Evolutionary conservation across 176 grass and related monocot species (phyloP).

Genomic region (Alloteropsis semialata): DNA sequence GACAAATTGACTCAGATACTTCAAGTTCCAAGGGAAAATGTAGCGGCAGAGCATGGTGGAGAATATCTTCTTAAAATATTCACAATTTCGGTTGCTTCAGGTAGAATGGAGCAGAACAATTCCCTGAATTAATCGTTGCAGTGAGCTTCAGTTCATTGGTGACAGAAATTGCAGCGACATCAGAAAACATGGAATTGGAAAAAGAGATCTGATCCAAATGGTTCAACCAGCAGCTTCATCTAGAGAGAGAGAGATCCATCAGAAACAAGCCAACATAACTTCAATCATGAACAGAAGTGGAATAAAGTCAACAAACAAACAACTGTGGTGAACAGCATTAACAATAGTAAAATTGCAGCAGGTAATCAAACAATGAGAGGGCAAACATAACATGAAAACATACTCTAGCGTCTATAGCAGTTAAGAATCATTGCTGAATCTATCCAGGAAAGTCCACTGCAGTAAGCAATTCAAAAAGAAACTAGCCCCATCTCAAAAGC

Average conservation of each 20-base stretch:
- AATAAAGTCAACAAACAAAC: not conserved
- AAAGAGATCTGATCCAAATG: slow-evolving; percentile 17
- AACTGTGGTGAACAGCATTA: not conserved
- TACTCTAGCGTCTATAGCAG: not conserved
- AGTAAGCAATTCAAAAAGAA: slow-evolving; percentile 7
- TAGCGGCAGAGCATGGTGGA: not conserved
- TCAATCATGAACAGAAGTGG: slow-evolving; percentile 9
- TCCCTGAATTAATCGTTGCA: slow-evolving; percentile 36
- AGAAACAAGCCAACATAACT: slow-evolving; percentile 26
- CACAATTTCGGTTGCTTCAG: slow-evolving; percentile 42
- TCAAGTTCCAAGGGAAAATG: slow-evolving; percentile 15
- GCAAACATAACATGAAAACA: not conserved
- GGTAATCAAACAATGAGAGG: not conserved
- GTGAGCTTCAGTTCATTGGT: slow-evolving; percentile 28
- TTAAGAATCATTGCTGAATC: not conserved
- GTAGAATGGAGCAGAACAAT: slow-evolving; percentile 25
- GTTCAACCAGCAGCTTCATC: slow-evolving; percentile 32
- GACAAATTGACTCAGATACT: not conserved
- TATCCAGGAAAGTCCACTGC: slow-evolving; percentile 16
- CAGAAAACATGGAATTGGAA: slow-evolving; percentile 20
- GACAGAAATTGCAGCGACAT: slow-evolving; percentile 41
- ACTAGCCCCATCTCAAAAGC: not conserved
- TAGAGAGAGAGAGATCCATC: slow-evolving; percentile 21
- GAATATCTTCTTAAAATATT: slow-evolving; percentile 43
- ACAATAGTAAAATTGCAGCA: not conserved